Evolutionary conservation across 352 stramenopile genomes (phyloP), one percentile per base, ranked within the genome.

Genomic region (Globisporangium echinulatum): DNA sequence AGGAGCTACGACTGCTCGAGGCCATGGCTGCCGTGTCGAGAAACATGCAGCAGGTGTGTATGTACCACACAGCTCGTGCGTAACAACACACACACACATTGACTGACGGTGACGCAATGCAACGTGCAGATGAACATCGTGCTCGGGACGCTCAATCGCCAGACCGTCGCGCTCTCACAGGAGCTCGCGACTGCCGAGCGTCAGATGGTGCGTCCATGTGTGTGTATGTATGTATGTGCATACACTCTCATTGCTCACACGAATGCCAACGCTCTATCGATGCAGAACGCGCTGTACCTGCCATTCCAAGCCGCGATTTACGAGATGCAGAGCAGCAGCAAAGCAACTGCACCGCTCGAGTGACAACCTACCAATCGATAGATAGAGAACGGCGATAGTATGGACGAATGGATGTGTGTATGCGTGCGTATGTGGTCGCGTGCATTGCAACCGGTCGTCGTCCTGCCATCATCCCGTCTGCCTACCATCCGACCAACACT

Each of bases 271-370:
- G 25, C 25, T 33, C 11, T 49, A 8, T 15, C 25, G 33, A 40
- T 63, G 54, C 48, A 84, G 74, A 84, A 81, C 48, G 72, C 74
- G 9, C 44, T 84, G 61, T 84, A 81, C 37, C 37, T 84, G 56
- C 74, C 74, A 3, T 84, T 84, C 54, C 74, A 84, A 62, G 70
- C 74, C 6, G 70, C 72, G 54, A 81, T 84, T 69, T 84, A 84
- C 67, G 68, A 73, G 46, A 75, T 84, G 58, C 74, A 84, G 61
- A 81, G 65, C 64, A 58, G 52, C 37, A 63, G 40, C 40, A 44
- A 6, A 44, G 7, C 7, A 44, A 8, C 11, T 44, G 40, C 7
- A 8, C 7, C 11, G 40, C 40, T 14, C 40, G 11, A 8, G 11
- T 44, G 11, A 44, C 11, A 44, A 44, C 40, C 7, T 14, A 44